These are phyloP conservation scores for Sarocladium kiliense DNA, from an alignment of 2,329 filamentous ascomycete genomes.

Conservation along the genomic window DNA sequence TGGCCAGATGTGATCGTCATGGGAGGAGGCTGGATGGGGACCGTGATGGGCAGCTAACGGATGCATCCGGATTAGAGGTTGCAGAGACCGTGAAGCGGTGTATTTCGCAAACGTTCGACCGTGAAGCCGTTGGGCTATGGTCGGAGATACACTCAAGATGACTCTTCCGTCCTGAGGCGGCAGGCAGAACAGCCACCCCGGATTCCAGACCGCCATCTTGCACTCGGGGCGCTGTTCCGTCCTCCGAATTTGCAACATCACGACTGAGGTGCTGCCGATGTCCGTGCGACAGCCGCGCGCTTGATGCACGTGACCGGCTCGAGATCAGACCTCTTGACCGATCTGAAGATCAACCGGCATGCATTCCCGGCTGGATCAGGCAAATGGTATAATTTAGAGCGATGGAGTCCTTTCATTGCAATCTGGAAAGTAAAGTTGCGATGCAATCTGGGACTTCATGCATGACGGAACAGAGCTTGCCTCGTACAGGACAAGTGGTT, in stretches of 20 bases:
- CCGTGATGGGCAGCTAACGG: constrained; percentile 7
- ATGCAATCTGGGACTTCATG: no score
- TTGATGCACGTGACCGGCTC: neutral
- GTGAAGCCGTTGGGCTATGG: no score
- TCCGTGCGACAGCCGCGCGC: neutral
- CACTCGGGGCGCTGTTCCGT: neutral
- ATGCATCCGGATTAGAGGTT: neutral
- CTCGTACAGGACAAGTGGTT: no score
- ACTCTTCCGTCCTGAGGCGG: no score
- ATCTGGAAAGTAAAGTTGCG: no score
- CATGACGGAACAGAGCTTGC: no score
- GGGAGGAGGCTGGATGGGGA: neutral
- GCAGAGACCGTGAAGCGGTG: no score
- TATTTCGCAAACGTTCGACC: no score
- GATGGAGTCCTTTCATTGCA: no score
- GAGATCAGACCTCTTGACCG: neutral
- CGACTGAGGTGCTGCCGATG: neutral
- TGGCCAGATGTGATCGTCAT: neutral
- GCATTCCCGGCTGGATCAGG: no score
- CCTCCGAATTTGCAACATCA: neutral
- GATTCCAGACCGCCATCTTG: constrained; percentile 1
- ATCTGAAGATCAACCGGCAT: neutral
- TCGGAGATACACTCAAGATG: no score
- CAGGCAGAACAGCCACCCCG: neutral
- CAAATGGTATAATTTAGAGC: no score